Evolutionary conservation across 208 protist genomes (phyloP).

Genomic region (Polymyxa betae): DNA sequence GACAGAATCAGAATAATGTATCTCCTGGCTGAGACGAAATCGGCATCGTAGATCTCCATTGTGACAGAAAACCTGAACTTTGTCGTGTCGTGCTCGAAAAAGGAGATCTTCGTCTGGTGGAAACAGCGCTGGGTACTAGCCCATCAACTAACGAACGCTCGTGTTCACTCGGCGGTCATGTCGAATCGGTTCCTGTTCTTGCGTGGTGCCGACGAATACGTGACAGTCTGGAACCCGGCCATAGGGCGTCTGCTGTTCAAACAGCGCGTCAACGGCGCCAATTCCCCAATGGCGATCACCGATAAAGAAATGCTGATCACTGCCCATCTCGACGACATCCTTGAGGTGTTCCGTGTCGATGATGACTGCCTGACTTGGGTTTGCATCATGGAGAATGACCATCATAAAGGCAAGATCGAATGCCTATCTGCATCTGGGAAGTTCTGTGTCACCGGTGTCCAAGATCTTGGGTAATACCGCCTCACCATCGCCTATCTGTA

Average conservation of each 20-base stretch:
- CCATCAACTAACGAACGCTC: neutral
- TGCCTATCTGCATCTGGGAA: neutral
- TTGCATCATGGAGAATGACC: slow-evolving; percentile 39
- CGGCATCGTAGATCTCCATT: neutral
- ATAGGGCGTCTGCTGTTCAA: slow-evolving; percentile 10
- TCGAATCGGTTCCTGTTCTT: neutral
- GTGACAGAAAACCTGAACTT: slow-evolving; percentile 48
- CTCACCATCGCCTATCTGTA: neutral
- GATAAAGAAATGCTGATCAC: slow-evolving; percentile 34
- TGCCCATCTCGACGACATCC: neutral
- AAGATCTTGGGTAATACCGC: neutral
- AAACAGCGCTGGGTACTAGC: slow-evolving; percentile 12
- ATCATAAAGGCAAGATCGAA: slow-evolving; percentile 45
- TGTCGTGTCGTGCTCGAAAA: slow-evolving; percentile 22
- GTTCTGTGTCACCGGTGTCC: slow-evolving; percentile 19
- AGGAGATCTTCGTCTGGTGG: slow-evolving; percentile 25
- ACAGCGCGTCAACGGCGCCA: neutral
- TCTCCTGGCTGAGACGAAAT: neutral
- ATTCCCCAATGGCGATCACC: neutral
- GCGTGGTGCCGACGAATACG: neutral
- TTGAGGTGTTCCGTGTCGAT: slow-evolving; percentile 11
- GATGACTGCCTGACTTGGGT: neutral
- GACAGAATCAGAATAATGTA: neutral
- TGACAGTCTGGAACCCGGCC: slow-evolving; percentile 46
- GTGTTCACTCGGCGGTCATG: slow-evolving; percentile 5